Evolutionary conservation across 2,329 filamentous ascomycete genomes (phyloP), one percentile per base, ranked within the genome.

Genomic region (Orbilia ellipsospora): DNA sequence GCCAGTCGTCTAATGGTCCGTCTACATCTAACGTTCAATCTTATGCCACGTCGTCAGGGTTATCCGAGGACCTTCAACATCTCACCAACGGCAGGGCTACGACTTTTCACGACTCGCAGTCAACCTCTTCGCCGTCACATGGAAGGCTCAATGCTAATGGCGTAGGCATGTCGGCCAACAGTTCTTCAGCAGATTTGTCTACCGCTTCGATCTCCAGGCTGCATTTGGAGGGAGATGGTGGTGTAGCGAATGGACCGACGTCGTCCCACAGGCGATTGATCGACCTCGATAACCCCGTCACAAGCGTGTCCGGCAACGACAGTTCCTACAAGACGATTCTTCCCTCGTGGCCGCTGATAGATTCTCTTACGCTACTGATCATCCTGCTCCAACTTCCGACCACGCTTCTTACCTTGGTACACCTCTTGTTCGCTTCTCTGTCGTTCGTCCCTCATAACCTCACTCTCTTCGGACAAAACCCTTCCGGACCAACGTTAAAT

Each of bases 361-460:
- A 87, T 81, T 86, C 86, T 79, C 86, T 87, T 80, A 85, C 85
- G 78, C 86, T 87, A 80, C 83, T 87, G 79, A 87, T 87, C 80
- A 83, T 87, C 77, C 84, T 87, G 66, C 83, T 87, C 50, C 86
- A 86, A 79, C 84, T 87, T 8, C 86, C 86, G 72, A 84, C 86
- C 54, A 85, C 85, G 77, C 82, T 87, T 79, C 84, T 87, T 80
- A 85, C 86, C 79, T 81, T 86, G 79, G 85, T 87, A 63, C 85
- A 87, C 79, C 84, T 85, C 76, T 83, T 87, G 77, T 87, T 86
- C 81, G 85, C 86, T 73, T 85, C 84, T 73, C 83, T 87, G 67
- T 87, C 85, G n/a, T 87, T 87, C 78, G 85, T 87, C 64, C 85
- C 86, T 57, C 85, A 85, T 57, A 79, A 79, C 44, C 83, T 83